These are phyloP conservation scores for Penicillium sp. DNA, from an alignment of 2,329 filamentous ascomycete species.

Conservation along the genomic window DNA sequence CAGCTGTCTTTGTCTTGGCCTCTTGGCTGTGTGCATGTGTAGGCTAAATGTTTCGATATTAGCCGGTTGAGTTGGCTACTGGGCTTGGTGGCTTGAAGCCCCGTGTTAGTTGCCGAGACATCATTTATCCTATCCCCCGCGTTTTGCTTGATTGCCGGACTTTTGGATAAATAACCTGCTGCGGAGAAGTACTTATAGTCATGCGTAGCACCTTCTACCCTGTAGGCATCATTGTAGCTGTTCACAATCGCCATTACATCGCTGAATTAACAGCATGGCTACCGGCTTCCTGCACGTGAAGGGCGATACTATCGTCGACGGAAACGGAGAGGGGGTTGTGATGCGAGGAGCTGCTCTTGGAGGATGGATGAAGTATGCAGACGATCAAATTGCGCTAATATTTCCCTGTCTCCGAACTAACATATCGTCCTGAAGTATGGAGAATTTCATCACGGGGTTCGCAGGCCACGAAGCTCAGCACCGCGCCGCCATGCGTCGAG, in stretches of 20 bases:
- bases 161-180: background rate
- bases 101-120: background rate
- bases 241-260: background rate
- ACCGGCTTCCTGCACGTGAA: slow-evolving; percentile 44
- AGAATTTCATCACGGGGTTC: slow-evolving; percentile 66
- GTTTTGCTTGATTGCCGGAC: background rate
- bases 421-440: slow-evolving; percentile 44
- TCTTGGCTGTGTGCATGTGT: slow-evolving; percentile 4
- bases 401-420: background rate
- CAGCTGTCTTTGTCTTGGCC: background rate
- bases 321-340: slow-evolving; percentile 47
- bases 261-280: slow-evolving; percentile 26
- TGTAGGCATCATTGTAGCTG: background rate
- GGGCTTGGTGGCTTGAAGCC: slow-evolving; percentile 1
- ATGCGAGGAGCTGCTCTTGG: slow-evolving; percentile 51
- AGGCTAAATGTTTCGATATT: slow-evolving; percentile 17
- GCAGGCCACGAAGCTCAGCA: slow-evolving; percentile 59
- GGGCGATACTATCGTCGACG: slow-evolving; percentile 49
- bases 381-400: background rate
- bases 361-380: slow-evolving; percentile 46
- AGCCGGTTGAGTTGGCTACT: slow-evolving; percentile 5
- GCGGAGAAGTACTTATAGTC: slow-evolving; percentile 3
- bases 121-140: slow-evolving; percentile 15
- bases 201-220: background rate
- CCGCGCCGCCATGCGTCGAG: slow-evolving; percentile 53